Evolutionary conservation across 331 rosid species (phyloP).

Genomic region (Cydonia oblonga): DNA sequence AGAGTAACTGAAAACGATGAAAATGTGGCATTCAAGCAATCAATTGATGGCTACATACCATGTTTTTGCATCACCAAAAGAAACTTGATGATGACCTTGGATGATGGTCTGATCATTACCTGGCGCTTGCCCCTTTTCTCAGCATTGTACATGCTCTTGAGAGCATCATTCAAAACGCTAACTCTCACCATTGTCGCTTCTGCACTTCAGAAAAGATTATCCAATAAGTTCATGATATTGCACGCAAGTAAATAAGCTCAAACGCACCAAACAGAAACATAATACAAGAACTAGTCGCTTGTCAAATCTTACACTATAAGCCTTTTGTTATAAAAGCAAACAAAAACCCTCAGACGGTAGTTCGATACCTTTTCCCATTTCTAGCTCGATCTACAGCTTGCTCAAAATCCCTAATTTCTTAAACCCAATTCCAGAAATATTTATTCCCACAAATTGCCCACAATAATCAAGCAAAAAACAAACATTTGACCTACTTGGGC

Average conservation of each 20-base stretch:
- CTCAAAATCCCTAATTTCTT: not conserved
- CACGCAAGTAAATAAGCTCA: no score
- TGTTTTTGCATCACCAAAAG: constrained; percentile 34
- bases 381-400: not conserved
- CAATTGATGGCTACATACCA: not conserved
- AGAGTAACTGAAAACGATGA: not conserved
- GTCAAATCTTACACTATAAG: not conserved
- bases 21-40: no score
- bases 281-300: not conserved
- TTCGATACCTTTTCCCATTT: not conserved
- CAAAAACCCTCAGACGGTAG: not conserved
- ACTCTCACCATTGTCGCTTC: constrained; percentile 16
- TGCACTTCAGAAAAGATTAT: not conserved
- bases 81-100: constrained; percentile 36
- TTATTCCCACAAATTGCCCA: no score
- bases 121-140: constrained; percentile 39
- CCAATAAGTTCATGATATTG: not conserved
- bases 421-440: not conserved
- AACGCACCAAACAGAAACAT: not conserved
- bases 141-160: constrained; percentile 35
- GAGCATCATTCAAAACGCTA: constrained; percentile 32
- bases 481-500: no score
- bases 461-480: not conserved
- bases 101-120: constrained; percentile 34
- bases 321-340: no score